These are phyloP conservation scores for Colletotrichum sp. DNA, from an alignment of 2,329 filamentous ascomycete species.

Conservation along the genomic window DNA sequence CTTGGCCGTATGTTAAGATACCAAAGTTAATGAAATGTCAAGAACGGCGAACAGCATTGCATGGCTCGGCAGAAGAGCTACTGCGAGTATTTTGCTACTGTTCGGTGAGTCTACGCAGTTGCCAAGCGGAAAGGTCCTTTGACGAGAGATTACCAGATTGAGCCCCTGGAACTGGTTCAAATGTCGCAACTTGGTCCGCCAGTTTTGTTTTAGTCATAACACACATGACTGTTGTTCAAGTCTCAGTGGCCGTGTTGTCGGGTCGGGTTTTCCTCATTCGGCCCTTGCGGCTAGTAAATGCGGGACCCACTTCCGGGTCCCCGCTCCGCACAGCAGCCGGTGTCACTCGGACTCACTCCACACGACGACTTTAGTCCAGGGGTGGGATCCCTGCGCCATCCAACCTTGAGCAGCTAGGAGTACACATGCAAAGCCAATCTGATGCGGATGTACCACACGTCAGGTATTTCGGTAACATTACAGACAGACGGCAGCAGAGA, in stretches of 20 bases:
- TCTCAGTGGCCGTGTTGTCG: neutral
- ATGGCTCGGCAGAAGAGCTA: neutral
- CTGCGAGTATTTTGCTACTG: no score
- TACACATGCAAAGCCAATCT: neutral
- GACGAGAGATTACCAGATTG: neutral
- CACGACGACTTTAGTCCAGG: neutral
- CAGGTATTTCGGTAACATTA: neutral
- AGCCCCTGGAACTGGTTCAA: neutral
- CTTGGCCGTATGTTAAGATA: neutral
- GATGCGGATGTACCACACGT: neutral
- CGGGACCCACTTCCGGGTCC: neutral
- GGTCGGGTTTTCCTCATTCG: neutral
- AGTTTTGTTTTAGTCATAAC: neutral
- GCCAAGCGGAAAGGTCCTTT: neutral
- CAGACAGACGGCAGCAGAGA: neutral
- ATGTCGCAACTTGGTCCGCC: neutral
- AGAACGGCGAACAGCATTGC: neutral
- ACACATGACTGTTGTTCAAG: neutral
- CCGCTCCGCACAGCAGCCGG: neutral
- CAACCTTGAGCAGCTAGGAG: neutral
- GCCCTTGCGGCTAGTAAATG: neutral
- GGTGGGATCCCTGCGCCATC: neutral
- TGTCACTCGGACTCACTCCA: neutral
- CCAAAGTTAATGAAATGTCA: fast-evolving
- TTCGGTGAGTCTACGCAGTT: neutral